Base-by-base conservation (phyloP, 345 rosid genomes). In the Salix brachista region DNA sequence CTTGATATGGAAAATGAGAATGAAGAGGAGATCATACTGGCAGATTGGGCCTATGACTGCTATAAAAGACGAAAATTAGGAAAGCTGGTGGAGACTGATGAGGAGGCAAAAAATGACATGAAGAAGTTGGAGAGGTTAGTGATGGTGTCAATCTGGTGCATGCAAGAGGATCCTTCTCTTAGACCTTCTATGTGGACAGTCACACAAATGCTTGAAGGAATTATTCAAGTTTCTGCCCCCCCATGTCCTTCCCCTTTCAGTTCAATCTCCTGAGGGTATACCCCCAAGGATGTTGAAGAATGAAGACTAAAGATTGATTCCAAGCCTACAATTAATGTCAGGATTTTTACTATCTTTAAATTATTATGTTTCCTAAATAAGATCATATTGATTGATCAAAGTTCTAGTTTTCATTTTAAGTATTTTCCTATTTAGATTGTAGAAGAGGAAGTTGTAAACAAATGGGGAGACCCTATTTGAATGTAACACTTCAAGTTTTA, bases 131-230 rank as follows among this genome's bases (percentile, higher is more conserved):
- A 82, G 44, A 78, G 23, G 56, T n/a, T 75, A 30, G 78, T 74
- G 52, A 78, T 73, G 84, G 72, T 81, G 23, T 78, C 84, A 30
- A 71, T 77, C 19, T 80, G 77, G 83, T 80, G 80, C 61, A 69
- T 80, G 6, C 80, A 80, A 72, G 83, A 76, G 32, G 83, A 80
- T 46, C 80, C 77, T 32, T 42, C 60, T 36, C 65, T 80, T 21
- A 77, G 77, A 16, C 80, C 80, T 36, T 60, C 75, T 41, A 77
- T 80, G 56, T 77, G 60, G 74, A 76, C 36, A 26, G 75, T 68
- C 13, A 70, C 70, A 6, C 65, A 67, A 66, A 77, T 80, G 83
- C 69, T 76, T 71, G 83, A 76, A 69, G 83, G 83, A 10, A 61
- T 72, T n/a, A 58, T 71, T 36, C 42, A 60, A 36, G 76, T 80